Evolutionary conservation across 805 yeast species (phyloP).

Genomic region (Candida chauliodis): DNA sequence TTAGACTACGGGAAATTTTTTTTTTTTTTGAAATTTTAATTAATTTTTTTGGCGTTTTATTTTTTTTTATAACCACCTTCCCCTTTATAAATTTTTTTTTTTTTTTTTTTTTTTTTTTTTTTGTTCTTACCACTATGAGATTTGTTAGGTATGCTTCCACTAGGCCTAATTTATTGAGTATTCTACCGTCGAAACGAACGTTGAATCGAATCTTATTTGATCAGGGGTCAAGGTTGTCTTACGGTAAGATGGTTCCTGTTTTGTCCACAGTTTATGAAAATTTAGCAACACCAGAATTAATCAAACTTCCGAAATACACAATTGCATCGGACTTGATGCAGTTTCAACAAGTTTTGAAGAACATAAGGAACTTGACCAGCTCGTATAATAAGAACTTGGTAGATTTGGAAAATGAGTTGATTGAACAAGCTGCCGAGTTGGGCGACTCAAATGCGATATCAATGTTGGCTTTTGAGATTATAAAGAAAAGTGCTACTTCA

Average conservation of each 20-base stretch:
- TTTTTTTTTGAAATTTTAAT: too few relatives aligned
- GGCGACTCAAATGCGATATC: slow-evolving; percentile 83
- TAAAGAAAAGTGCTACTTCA: slow-evolving; percentile 14
- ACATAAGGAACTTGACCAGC: slow-evolving; percentile 58
- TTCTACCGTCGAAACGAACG: slow-evolving; percentile 56
- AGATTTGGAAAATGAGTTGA: slow-evolving; percentile 62
- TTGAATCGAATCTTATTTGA: slow-evolving; percentile 64
- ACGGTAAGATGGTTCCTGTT: slow-evolving; percentile 51
- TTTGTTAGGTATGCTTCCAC: slow-evolving; percentile 5
- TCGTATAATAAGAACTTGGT: slow-evolving; percentile 54
- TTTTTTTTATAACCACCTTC: too few relatives aligned
- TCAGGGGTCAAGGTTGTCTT: slow-evolving; percentile 55
- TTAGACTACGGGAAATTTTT: slow-evolving; percentile 49
- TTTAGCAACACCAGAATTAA: slow-evolving; percentile 37
- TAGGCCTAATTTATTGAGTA: slow-evolving; percentile 23
- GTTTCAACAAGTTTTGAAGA: slow-evolving; percentile 64
- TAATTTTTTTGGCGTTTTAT: too few relatives aligned
- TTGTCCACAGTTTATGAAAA: slow-evolving; percentile 48
- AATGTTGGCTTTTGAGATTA: slow-evolving; percentile 61
- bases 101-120: too few relatives aligned
- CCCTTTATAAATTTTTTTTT: too few relatives aligned
- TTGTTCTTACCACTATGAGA: not conserved
- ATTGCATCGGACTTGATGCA: slow-evolving; percentile 58
- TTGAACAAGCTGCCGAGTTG: slow-evolving; percentile 80
- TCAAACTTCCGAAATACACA: slow-evolving; percentile 44